These are phyloP conservation scores for Terfezia claveryi DNA, from an alignment of 495 filamentous ascomycete species.

Conservation along the genomic window DNA sequence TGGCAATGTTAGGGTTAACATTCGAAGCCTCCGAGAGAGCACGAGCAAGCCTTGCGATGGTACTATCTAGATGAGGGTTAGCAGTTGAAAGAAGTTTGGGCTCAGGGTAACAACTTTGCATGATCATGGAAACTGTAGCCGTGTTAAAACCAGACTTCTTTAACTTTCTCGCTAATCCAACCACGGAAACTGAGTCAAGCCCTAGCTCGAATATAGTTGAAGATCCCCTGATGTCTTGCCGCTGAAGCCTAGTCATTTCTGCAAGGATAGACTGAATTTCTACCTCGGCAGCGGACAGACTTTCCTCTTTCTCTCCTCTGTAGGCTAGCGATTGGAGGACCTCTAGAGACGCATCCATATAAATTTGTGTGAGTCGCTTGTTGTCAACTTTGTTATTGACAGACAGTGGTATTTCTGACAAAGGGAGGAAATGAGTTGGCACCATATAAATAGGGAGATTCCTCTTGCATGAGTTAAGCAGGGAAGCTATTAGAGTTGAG, in stretches of 20 bases:
- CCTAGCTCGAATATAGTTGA: constrained; percentile 64
- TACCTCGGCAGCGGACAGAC: constrained; percentile 23
- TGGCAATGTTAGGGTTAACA: constrained; percentile 18
- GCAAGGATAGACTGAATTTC: constrained; percentile 32
- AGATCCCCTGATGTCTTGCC: constrained; percentile 25
- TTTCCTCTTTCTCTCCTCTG: constrained; percentile 13
- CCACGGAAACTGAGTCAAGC: constrained; percentile 59
- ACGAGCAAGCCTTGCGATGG: constrained; percentile 27
- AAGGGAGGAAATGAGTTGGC: constrained; percentile 45
- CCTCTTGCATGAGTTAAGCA: constrained; percentile 32
- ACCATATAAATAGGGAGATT: constrained; percentile 55
- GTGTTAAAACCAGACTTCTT: constrained; percentile 26
- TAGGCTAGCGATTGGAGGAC: constrained; percentile 34
- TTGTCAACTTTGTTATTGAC: constrained; percentile 54
- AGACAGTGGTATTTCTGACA: constrained; percentile 42
- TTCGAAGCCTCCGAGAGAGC: constrained; percentile 10
- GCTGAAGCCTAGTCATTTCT: constrained; percentile 25
- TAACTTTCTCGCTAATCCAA: constrained; percentile 32
- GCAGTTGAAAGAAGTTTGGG: constrained; percentile 3
- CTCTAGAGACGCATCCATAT: constrained; percentile 29
- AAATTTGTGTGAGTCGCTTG: constrained; percentile 38
- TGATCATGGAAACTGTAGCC: constrained; percentile 39
- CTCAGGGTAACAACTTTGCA: constrained; percentile 27
- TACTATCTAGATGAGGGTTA: constrained; percentile 25
- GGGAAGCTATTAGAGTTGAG: constrained; percentile 10